Evolutionary conservation across 2,329 filamentous ascomycete genomes (phyloP), one percentile per base, ranked within the genome.

Genomic region (Phaeosphaeria sp.): DNA sequence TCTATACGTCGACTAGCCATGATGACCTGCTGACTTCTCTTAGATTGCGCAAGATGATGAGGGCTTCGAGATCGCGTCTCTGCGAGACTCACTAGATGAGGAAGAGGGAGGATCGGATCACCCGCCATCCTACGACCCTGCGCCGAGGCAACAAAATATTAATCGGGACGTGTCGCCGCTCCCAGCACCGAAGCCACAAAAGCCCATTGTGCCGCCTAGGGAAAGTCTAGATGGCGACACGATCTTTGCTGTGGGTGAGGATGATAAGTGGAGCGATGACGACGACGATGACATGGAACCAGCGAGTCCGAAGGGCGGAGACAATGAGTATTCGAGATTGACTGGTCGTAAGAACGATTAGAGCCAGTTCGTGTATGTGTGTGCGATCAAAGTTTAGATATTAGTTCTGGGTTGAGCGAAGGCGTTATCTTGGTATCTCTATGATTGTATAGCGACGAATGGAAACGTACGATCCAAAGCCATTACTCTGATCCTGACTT

Each of bases 1-100:
- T 30, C 13, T 55, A 22, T 27, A 33, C 20, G 4, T 17, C 4
- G 43, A n/a, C 22, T 36, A 51, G 24, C 25, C 36, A 1, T 24
- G 15, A 33, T 6, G 21, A 49, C 20, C 59, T 24, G 57, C 76
- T 82, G 55, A 83, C 61, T 27, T 11, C 5, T 17, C 7, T 49
- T 60, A 89, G 86, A 90, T 99, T 73, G 94, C 95, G 2, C 95
- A 98, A 85, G 95, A 99, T 71, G 95, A 99, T 68, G 94, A 98
- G 73, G 95, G 95, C 36, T 99, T 99, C 75, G 95, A 98, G 74
- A 96, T 99, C 74, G 91, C 91, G 49, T 95, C 95, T 55, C 90
- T 99, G 61, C 92, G 92, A 51, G 91, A 92, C 65, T 87, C 85
- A 0, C 79, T 90, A 20, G 89, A 91, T 66, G 86, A 89, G 56